Evolutionary conservation across 2,329 filamentous ascomycete genomes (phyloP), one percentile per base, ranked within the genome.

Genomic region (Metarhizium humberi): DNA sequence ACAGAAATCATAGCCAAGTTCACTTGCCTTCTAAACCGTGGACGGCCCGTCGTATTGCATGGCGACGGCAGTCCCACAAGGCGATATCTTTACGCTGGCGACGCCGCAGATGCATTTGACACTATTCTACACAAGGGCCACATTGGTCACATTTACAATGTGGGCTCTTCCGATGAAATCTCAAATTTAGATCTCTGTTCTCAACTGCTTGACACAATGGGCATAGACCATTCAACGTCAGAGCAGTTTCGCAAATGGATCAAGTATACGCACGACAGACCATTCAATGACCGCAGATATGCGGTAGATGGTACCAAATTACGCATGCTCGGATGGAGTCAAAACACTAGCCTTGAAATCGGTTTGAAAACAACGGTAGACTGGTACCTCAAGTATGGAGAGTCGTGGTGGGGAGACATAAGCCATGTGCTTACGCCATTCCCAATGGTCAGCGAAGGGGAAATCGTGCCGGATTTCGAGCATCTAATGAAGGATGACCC

Each of bases 1-100:
- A 20, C 67, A 90, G 87, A 92, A 74, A 88, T 92, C 59, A 92
- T 92, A 54, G 87, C 88, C 34, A 92, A 91, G 66, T 92, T 92
- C 71, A 84, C 81, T 52, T 88, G 84, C 67, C 76, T 92, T 32
- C 76, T 92, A 16, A 81, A 86, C 64, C 78, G 86, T 18, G 73
- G 76, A 34, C 77, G 81, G 57, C 85, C 86, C 11, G 79, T 91
- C 0, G 81, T 88, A 11, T 77, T 92, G 13, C 89, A 92, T 66
- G 89, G 89, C 32, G 83, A 90, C 61, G 89, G 89, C 34, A 84
- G 79, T 38, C 86, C 87, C 13, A 88, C 86, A 0, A 79, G 89
- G 34, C 78, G 87, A 55, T 94, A 92, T 66, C 78, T 94, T 8
- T 92, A 85, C 63, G 89, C 87, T 2, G 85, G 84, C 8, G 89